Conservation (phyloP, 768 basidiomycete species). For the Termitomyces sp. region DNA sequence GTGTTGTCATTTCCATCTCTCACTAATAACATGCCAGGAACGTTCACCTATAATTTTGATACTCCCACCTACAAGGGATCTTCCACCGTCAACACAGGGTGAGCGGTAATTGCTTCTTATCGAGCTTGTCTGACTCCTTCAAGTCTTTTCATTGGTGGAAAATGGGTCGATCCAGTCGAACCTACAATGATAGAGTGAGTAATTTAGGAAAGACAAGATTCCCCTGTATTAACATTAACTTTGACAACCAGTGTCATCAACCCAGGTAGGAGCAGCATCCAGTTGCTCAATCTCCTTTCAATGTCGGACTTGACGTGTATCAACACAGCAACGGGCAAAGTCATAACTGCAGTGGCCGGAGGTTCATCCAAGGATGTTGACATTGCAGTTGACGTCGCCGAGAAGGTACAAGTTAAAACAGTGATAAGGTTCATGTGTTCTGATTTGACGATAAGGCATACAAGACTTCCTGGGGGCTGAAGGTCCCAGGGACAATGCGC, state of each 20-base stretch:
- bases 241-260: constrained; percentile 15
- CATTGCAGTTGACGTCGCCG: constrained; percentile 55
- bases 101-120: not conserved
- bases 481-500: constrained; percentile 38
- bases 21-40: constrained; percentile 30
- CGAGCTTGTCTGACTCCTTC: not conserved
- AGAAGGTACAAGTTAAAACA: constrained; percentile 39
- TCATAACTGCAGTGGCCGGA: constrained; percentile 49
- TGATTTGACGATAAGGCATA: constrained; percentile 22
- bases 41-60: constrained; percentile 47
- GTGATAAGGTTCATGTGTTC: too few relatives aligned
- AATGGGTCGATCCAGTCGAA: constrained; percentile 50
- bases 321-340: constrained; percentile 51
- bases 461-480: constrained; percentile 66
- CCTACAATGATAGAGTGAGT: constrained; percentile 55
- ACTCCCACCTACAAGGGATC: constrained; percentile 54
- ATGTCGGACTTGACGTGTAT: constrained; percentile 8
- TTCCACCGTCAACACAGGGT: constrained; percentile 55
- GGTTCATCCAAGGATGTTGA: constrained; percentile 64
- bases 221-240: not conserved
- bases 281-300: constrained; percentile 20
- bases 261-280: constrained; percentile 20
- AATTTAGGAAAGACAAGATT: not conserved
- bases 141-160: constrained; percentile 56
- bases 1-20: too few relatives aligned